phyloP scores from a whole-genome alignment of 1,284 basidiomycete genomes.

The Microstroma glucosiphilum region DNA sequence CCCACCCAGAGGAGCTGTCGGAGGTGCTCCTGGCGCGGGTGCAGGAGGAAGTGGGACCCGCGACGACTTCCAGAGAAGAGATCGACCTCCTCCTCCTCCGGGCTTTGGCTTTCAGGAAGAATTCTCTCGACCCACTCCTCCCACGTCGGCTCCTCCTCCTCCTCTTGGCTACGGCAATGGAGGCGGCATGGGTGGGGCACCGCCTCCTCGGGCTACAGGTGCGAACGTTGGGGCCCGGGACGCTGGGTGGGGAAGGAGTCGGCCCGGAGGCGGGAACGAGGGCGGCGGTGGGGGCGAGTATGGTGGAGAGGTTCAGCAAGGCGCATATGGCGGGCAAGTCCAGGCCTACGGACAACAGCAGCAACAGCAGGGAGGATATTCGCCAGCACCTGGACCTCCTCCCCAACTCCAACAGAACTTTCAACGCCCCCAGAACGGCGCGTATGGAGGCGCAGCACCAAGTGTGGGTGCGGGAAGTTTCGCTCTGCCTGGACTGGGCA shows the following conservation, averaged over 20 bases:
- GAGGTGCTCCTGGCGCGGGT: background rate
- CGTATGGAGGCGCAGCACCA: constrained; percentile 2
- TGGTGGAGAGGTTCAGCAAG: background rate
- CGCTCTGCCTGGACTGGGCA: background rate
- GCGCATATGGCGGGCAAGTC: background rate
- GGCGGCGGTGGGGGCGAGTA: too few relatives aligned
- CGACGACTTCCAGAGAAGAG: too few relatives aligned
- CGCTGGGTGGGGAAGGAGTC: background rate
- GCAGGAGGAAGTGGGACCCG: too few relatives aligned
- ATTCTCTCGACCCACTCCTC: background rate
- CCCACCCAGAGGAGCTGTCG: background rate
- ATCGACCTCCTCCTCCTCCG: background rate
- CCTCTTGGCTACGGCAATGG: background rate
- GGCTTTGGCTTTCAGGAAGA: background rate
- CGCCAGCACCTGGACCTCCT: constrained; percentile 1
- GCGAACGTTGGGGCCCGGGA: background rate
- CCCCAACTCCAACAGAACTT: background rate
- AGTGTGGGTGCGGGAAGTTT: background rate
- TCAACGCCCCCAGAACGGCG: background rate
- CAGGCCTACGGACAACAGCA: background rate
- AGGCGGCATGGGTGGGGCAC: too few relatives aligned
- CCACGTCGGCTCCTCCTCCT: background rate
- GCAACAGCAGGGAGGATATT: background rate
- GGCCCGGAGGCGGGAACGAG: background rate
- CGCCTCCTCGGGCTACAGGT: background rate